Percentiles rank a stretch among this genome's conserved stretches.
Evolutionary conservation across 305 asterid genomes (phyloP).

Genomic region (Fraxinus ornus): DNA sequence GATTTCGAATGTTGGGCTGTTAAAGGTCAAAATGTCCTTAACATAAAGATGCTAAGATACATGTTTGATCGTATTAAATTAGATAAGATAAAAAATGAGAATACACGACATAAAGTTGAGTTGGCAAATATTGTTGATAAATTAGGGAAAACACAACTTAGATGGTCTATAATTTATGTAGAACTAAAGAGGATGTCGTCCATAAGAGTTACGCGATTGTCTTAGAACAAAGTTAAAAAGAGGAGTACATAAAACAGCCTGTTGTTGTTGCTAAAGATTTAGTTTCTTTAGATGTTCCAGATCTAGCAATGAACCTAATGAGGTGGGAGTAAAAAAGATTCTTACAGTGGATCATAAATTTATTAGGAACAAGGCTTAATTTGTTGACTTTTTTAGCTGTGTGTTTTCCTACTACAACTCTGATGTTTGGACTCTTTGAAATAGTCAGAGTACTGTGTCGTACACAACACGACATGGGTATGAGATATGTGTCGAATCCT

Average conservation of each 20-base stretch:
- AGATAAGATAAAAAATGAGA: neutral
- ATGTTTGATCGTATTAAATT: neutral
- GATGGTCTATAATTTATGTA: neutral
- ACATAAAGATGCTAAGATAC: neutral
- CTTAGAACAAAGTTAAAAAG: neutral
- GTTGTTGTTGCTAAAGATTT: neutral
- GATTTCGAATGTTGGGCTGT: neutral
- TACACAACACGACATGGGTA: too few relatives aligned
- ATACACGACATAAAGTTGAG: neutral
- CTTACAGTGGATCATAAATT: neutral
- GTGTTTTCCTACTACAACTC: neutral
- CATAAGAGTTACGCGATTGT: neutral
- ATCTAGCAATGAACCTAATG: neutral
- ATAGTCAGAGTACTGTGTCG: too few relatives aligned
- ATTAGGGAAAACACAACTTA: neutral
- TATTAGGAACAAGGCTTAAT: neutral
- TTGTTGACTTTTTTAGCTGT: neutral
- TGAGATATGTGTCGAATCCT: too few relatives aligned
- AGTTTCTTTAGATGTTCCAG: neutral
- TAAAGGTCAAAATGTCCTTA: neutral
- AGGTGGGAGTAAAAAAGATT: neutral
- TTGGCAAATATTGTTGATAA: neutral
- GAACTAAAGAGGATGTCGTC: neutral
- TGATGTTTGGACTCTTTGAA: too few relatives aligned
- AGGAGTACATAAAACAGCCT: neutral